These are phyloP conservation scores for Thelephora aurantiotincta DNA, from an alignment of 768 basidiomycete species.

Conservation along the genomic window DNA sequence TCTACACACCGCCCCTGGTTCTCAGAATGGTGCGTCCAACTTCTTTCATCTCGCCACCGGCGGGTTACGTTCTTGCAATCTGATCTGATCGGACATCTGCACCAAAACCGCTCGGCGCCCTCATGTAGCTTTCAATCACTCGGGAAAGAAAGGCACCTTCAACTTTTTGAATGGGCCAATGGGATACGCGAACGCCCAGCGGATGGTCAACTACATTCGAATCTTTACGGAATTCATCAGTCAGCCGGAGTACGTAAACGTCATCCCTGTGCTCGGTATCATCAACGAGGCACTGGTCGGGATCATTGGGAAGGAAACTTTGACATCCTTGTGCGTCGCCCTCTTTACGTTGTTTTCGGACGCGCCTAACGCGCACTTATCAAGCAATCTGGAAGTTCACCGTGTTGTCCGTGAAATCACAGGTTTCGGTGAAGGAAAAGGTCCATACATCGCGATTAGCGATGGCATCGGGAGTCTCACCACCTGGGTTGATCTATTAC, in stretches of 20 bases:
- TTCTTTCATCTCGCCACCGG: neutral
- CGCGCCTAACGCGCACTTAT: conserved; percentile 21
- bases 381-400: conserved; percentile 44
- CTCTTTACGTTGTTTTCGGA: conserved; percentile 7
- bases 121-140: conserved; percentile 38
- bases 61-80: neutral
- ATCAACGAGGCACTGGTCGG: conserved; percentile 47
- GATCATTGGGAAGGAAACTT: conserved; percentile 38
- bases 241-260: conserved; percentile 55
- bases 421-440: conserved; percentile 51
- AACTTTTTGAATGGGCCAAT: conserved; percentile 64
- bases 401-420: conserved; percentile 64
- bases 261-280: conserved; percentile 50
- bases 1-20: conserved; percentile 71
- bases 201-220: conserved; percentile 67
- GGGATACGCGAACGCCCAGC: conserved; percentile 82
- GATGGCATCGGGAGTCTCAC: conserved; percentile 41
- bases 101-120: neutral
- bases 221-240: conserved; percentile 72
- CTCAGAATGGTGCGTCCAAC: conserved; percentile 47
- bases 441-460: conserved; percentile 43
- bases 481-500: conserved; percentile 26
- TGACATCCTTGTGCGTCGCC: conserved; percentile 46
- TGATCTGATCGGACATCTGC: neutral
- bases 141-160: conserved; percentile 42